Base-by-base conservation (phyloP, 768 basidiomycete genomes). In the Brasilioporus rufonigricans region DNA sequence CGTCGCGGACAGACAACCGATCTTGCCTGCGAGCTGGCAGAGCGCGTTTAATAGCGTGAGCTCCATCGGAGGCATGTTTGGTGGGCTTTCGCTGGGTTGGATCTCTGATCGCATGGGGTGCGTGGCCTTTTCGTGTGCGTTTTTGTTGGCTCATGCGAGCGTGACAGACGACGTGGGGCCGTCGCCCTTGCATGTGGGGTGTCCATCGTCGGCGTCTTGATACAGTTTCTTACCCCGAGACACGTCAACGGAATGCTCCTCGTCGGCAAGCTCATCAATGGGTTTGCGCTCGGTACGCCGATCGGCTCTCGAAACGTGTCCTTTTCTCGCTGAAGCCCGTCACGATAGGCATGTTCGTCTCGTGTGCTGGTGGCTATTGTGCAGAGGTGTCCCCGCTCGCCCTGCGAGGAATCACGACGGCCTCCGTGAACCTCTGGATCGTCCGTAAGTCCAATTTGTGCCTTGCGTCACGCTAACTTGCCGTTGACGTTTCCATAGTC, bases 1-100 rank as follows among this genome's bases (percentile, higher is more conserved):
- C 32, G 5, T 58, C 3, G 21, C 8, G 7, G 35, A 48, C 1
- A 41, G 48, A 0, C 29, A 52, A 6, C 43, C 56, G 1, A 35
- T 69, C 12, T 58, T 67, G 24, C 41, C 67, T 31, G 66, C 66
- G 1, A 69, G 57, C 19, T 69, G 66, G 67, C 66, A 67, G 38
- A 66, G 64, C 12, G 62, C 67, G 1, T 67, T 67, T 45, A 69
- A 64, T 31, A 66, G 62, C 4, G 53, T 54, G 33, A 64, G 62
- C 32, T 64, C 58, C 0, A 56, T 67, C 23, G 66, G 65, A 6
- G 61, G 66, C 6, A 67, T 68, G 65, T 58, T 59, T 49, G 66
- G 67, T 2, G 65, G 67, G 27, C 59, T 66, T 38, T 61, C 53
- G 1, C 41, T 69, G 24, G 65, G 66, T 10, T 64, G 58, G 57